Conservation (phyloP, 176 grass and related monocot species). For the Pharus latifolius region DNA sequence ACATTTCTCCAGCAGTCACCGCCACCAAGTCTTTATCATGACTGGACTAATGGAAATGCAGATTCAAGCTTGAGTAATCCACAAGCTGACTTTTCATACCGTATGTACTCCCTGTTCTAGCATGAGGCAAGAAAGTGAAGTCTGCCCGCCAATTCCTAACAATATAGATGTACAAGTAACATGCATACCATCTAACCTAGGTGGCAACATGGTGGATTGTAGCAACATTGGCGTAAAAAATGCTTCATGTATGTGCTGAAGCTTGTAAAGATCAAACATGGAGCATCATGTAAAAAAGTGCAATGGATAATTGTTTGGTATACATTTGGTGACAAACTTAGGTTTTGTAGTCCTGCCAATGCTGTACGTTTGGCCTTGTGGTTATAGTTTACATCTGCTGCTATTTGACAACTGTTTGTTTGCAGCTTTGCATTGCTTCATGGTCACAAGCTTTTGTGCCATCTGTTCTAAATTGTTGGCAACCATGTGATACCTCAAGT, state of each 20-base stretch:
- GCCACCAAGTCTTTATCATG: neutral
- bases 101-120: conserved; percentile 33
- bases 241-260: conserved; percentile 21
- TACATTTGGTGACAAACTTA: conserved; percentile 3
- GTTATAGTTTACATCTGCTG: no score
- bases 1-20: neutral
- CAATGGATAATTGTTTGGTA: neutral
- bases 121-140: neutral
- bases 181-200: conserved; percentile 37
- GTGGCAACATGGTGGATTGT: conserved; percentile 22
- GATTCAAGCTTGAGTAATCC: conserved; percentile 19
- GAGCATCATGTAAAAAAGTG: conserved; percentile 23
- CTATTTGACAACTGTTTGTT: no score
- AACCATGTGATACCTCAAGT: no score
- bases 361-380: neutral
- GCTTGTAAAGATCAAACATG: conserved; percentile 30
- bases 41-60: conserved; percentile 19
- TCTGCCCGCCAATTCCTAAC: conserved; percentile 12
- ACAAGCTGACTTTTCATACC: conserved; percentile 21
- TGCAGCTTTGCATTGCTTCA: no score
- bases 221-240: neutral
- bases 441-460: no score
- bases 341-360: neutral
- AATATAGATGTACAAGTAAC: conserved; percentile 17
- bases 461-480: no score